These are phyloP conservation scores for Sphagnum contortum DNA, from an alignment of 225 moss, liverwort and hornwort genomes.

Conservation along the genomic window DNA sequence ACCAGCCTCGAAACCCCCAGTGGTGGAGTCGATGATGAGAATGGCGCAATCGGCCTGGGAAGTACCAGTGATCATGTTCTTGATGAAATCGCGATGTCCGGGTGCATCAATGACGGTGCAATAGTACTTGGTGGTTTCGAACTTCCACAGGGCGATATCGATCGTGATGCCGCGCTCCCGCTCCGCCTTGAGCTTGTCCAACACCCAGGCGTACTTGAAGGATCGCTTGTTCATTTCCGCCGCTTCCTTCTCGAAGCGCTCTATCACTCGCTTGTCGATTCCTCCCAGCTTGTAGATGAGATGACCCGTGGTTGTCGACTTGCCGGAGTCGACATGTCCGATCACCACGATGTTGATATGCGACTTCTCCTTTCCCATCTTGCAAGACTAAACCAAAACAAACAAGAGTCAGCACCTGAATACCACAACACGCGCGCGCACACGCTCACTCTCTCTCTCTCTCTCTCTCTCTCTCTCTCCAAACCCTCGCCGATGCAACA, in stretches of 20 bases:
- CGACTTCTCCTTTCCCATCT: constrained; percentile 49
- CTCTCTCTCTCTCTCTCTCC: too few species aligned
- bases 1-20: constrained; percentile 64
- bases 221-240: constrained; percentile 62
- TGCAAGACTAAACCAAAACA: neutral
- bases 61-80: constrained; percentile 61
- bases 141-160: constrained; percentile 57
- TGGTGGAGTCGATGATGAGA: constrained; percentile 57
- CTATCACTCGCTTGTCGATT: constrained; percentile 56
- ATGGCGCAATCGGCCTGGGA: constrained; percentile 51
- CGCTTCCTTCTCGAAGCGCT: constrained; percentile 53
- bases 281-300: constrained; percentile 57
- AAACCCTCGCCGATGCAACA: too few species aligned
- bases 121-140: constrained; percentile 52
- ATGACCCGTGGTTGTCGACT: constrained; percentile 55
- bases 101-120: constrained; percentile 57
- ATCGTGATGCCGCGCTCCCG: constrained; percentile 55
- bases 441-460: too few species aligned
- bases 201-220: constrained; percentile 55
- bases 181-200: constrained; percentile 58
- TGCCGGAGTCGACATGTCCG: constrained; percentile 58
- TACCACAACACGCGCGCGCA: too few species aligned
- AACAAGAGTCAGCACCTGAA: too few species aligned
- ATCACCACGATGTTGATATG: constrained; percentile 59
- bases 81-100: constrained; percentile 61